phyloP scores from a whole-genome alignment of 2,329 filamentous ascomycete genomes.

The Gaeumannomyces sp. region DNA sequence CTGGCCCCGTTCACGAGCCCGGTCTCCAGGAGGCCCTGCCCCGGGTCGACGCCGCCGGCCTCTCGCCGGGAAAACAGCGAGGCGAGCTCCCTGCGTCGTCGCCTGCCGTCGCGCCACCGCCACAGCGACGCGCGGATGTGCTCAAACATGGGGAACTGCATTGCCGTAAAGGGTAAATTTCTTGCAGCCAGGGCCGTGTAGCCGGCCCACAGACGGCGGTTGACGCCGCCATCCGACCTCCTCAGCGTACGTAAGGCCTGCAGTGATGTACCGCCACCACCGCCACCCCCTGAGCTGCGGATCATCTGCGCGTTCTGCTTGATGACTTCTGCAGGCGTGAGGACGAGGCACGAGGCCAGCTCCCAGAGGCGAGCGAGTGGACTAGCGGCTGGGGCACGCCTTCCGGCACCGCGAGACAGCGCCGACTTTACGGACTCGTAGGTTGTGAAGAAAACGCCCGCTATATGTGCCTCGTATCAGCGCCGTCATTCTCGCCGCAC shows the following conservation, averaged over 20 bases:
- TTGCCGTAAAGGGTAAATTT: constrained; percentile 79
- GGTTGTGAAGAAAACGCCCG: constrained; percentile 83
- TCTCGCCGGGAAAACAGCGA: constrained; percentile 20
- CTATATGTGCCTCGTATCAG: constrained; percentile 30
- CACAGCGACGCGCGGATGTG: constrained; percentile 52
- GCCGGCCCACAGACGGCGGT: constrained; percentile 58
- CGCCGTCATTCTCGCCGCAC: not conserved
- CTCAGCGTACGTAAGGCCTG: constrained; percentile 39
- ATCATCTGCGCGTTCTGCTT: constrained; percentile 94
- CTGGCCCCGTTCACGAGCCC: constrained; percentile 65
- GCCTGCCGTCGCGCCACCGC: constrained; percentile 25
- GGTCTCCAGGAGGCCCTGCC: constrained; percentile 51
- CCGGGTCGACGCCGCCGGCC: constrained; percentile 11
- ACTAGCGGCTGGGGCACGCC: constrained; percentile 60
- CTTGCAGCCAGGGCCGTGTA: constrained; percentile 77
- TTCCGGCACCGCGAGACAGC: constrained; percentile 43
- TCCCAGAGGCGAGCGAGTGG: constrained; percentile 70
- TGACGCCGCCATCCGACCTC: constrained; percentile 43
- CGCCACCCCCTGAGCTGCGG: constrained; percentile 16
- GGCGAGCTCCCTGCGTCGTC: constrained; percentile 7
- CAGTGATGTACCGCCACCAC: constrained; percentile 34
- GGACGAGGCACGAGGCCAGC: constrained; percentile 76
- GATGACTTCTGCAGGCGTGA: constrained; percentile 83
- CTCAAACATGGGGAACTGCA: constrained; percentile 88
- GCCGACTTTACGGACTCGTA: constrained; percentile 71